Base-by-base conservation (phyloP, 768 basidiomycete species). In the Paxillus rubicundulus region DNA sequence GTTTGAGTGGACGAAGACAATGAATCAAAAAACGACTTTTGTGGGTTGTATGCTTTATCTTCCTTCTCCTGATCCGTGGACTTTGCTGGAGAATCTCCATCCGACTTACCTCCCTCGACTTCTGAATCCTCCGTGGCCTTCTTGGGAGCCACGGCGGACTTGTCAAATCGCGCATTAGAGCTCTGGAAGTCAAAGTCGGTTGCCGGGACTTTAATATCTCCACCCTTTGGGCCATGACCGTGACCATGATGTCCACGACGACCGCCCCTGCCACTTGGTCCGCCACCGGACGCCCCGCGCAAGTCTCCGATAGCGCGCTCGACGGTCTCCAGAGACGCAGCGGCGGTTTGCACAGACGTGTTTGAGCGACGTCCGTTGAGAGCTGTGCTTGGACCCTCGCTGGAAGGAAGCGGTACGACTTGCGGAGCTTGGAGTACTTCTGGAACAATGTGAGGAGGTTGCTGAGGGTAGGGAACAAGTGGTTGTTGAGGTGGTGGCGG, bases 181-280 rank as follows among this genome's bases (percentile, higher is more conserved):
- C 77, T 77, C 66, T 80, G 73, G 66, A 93, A 94, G 72, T 93
- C 91, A 63, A 92, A 93, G 66, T 92, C 91, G 0, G 83, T 84
- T 1, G 75, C 65, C 24, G 90, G 91, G 1, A 92, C 86, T 32
- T 72, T 70, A n/a, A 79, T 52, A 18, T 77, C 76, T 17, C 57
- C 64, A 2, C 64, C 57, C 60, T 76, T 74, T 38, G 27, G 39
- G 2, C 58, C 65, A 6, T 69, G 66, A 20, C 59, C 62, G 9
- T 64, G 66, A 44, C 24, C 24, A 4, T 24, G 24, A 24, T 61
- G 61, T 18, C 64, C 64, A 44, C 73, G 69, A 12, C 74, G 73
- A 13, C 72, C 68, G 0, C 79, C 74, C 49, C 77, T 64, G 30
- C 75, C 73, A 13, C 70, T 67, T 9, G 66, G 62, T 42, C 49